Base-by-base conservation (phyloP, 164 flowering plant species). In the Paratinospora sagittata region DNA sequence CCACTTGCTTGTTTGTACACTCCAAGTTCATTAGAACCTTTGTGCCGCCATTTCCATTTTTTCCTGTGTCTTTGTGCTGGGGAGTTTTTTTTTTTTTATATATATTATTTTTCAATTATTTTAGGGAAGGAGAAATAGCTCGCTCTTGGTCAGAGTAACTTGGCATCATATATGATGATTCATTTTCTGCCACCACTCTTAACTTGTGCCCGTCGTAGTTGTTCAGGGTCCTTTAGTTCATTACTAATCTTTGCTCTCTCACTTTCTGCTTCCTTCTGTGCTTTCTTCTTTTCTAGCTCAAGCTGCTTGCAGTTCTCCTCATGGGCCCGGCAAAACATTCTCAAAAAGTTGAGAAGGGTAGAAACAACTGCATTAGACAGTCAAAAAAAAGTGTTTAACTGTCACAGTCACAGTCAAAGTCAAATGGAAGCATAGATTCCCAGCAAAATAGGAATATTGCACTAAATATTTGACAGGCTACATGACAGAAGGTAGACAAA, bases 281-380 rank as follows among this genome's bases (percentile, higher is more conserved):
- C 83, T 79, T 85, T 88, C 81, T 91, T 95, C 79, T 71, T 88
- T 76, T 95, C 96, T 47, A 81, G 75, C 81, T 91, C 97, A 62
- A 80, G 75, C 78, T 91, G 94, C 81, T 88, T 92, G 85, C 87
- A 79, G 83, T 92, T 95, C 63, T 95, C 96, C 12, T 89, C 89
- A 58, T 88, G 94, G 27, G 97, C 89, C 73, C 79, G 74, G 70
- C 70, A 82, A 75, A 92, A 92, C 89, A 87, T 84, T 68, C 85
- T 85, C 77, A 83, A 84, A 75, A 95, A 95, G 78, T 86, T 88
- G 45, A 82, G 77, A 23, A 95, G 79, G 14, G 97, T 95, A 49
- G 97, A 82, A 52, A 89, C 81, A 77, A 92, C 98, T 95, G 87
- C 78, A 82, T 37, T 65, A 72, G 19, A n/a, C 33, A 70, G 57